phyloP scores from a whole-genome alignment of 768 basidiomycete genomes.

The Lyophyllum shimeji region DNA sequence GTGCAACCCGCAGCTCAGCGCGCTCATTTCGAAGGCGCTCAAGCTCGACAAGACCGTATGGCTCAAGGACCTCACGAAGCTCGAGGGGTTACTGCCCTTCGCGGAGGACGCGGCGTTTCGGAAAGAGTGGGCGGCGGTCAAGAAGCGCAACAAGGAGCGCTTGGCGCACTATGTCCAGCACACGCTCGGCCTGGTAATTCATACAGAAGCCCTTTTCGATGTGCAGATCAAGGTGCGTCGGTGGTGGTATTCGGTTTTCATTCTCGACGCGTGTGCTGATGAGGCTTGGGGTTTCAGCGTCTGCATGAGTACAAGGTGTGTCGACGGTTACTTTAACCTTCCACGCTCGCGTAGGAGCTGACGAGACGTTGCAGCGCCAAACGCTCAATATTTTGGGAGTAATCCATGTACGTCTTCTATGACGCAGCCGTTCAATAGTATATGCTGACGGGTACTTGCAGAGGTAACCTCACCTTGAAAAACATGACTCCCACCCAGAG shows the following conservation, averaged over 20 bases:
- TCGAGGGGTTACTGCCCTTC: constrained; percentile 74
- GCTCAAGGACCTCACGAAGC: constrained; percentile 80
- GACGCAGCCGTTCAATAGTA: not conserved
- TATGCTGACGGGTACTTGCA: constrained; percentile 27
- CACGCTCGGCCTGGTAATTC: constrained; percentile 68
- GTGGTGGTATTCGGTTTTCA: not conserved
- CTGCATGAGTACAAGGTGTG: constrained; percentile 90
- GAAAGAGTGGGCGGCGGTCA: constrained; percentile 79
- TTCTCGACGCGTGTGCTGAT: not conserved
- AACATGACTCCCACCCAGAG: constrained; percentile 73
- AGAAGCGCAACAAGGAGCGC: constrained; percentile 88
- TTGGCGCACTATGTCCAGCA: constrained; percentile 74
- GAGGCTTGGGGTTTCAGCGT: constrained; percentile 45
- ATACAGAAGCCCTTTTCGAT: constrained; percentile 82
- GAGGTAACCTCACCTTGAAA: constrained; percentile 84
- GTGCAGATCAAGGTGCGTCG: constrained; percentile 78
- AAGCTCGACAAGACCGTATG: constrained; percentile 73
- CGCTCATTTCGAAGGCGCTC: constrained; percentile 82
- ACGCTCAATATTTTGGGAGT: constrained; percentile 91
- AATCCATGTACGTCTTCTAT: constrained; percentile 61
- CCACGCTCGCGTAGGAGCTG: not conserved
- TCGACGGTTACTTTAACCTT: not conserved
- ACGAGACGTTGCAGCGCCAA: constrained; percentile 63
- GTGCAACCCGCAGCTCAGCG: constrained; percentile 89
- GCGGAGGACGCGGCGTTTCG: constrained; percentile 76